A percentile compares a stretch with the other conserved stretches of the same genome.
Evolutionary conservation across 345 rosid species (phyloP).

Genomic region (Lepidium africanum): DNA sequence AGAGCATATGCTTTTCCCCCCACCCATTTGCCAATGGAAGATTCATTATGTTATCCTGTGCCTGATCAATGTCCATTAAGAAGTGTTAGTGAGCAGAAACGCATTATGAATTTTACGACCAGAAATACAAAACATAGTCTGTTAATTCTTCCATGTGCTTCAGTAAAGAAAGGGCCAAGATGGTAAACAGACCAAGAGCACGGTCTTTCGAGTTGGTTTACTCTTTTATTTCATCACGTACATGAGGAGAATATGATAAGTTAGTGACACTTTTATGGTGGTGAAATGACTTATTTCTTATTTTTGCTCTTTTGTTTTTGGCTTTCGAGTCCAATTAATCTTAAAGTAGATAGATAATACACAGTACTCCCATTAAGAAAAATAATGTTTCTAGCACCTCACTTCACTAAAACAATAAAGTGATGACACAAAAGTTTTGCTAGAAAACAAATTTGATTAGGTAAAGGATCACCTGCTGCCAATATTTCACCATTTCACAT

Average conservation of each 20-base stretch:
- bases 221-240: not conserved
- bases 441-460: not conserved
- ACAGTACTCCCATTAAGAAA: conserved; percentile 5
- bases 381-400: not conserved
- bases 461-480: conserved; percentile 81
- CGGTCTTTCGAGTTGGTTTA: not conserved
- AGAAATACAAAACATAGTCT: not conserved
- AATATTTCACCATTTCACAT: conserved; percentile 98
- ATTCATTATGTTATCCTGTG: conserved; percentile 78
- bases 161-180: not conserved
- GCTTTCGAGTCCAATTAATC: not conserved
- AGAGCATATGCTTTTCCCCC: conserved; percentile 85
- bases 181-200: not conserved
- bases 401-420: not conserved
- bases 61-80: conserved; percentile 41
- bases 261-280: conserved; percentile 18
- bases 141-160: not conserved
- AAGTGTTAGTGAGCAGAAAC: not conserved
- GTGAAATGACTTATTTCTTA: conserved; percentile 12
- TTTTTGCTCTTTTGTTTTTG: not conserved
- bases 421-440: not conserved
- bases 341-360: conserved; percentile 18
- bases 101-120: not conserved
- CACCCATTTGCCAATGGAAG: conserved; percentile 84
- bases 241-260: not conserved